phyloP scores from a whole-genome alignment of 1,139 yeast genomes.

The Lodderomyces orthopsilosis region DNA sequence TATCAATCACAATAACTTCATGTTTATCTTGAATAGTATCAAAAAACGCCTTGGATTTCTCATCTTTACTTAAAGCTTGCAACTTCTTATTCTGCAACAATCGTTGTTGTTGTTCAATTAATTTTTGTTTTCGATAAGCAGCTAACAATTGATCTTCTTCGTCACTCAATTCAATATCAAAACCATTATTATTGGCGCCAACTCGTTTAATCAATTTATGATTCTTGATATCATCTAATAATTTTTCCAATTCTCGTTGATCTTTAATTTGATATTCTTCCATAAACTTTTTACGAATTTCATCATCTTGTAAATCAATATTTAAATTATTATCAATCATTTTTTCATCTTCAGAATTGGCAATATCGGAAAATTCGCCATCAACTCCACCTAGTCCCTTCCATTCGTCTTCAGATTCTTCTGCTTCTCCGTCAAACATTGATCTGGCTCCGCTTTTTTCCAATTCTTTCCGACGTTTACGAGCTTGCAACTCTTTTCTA shows the following conservation, averaged over 20 bases:
- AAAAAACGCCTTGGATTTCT: constrained; percentile 71
- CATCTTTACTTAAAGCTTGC: constrained; percentile 44
- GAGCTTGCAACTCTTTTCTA: constrained; percentile 35
- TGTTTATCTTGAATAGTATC: constrained; percentile 59
- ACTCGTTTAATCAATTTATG: constrained; percentile 74
- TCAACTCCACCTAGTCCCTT: constrained; percentile 84
- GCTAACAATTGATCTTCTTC: constrained; percentile 63
- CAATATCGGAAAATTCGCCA: constrained; percentile 64
- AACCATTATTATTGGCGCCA: constrained; percentile 35
- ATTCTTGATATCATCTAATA: constrained; percentile 77
- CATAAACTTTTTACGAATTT: constrained; percentile 58
- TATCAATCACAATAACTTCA: constrained; percentile 23
- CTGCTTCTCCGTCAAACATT: constrained; percentile 84
- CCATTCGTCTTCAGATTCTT: constrained; percentile 97
- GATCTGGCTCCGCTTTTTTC: constrained; percentile 50
- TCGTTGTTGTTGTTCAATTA: constrained; percentile 54
- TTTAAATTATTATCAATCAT: constrained; percentile 76
- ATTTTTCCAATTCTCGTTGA: constrained; percentile 65
- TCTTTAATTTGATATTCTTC: constrained; percentile 71
- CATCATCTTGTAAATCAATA: constrained; percentile 57
- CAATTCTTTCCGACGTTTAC: constrained; percentile 45
- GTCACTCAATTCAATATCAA: constrained; percentile 64
- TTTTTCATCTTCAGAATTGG: constrained; percentile 73
- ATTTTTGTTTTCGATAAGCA: constrained; percentile 50
- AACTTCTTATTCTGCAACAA: constrained; percentile 53